Evolutionary conservation across 257 asterid species (phyloP).

Genomic region (Henckelia pumila): DNA sequence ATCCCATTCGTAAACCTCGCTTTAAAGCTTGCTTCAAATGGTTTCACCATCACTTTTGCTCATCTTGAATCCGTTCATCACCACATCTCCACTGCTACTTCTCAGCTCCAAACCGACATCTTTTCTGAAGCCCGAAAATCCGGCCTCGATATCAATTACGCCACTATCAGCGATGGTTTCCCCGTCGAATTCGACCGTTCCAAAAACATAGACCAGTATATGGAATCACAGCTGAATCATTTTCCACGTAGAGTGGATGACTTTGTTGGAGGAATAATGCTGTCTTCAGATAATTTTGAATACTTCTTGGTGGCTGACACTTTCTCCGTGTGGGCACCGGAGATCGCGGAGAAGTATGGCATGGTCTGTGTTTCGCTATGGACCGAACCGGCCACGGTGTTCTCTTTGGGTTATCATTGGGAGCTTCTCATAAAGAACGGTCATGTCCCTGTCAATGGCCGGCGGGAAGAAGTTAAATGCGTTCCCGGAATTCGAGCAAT

Average conservation of each 20-base stretch:
- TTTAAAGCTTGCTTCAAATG: constrained; percentile 20
- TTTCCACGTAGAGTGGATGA: too few species aligned
- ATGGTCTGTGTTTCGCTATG: neutral
- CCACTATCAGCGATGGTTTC: too few species aligned
- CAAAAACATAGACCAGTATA: too few species aligned
- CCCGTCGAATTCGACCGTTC: too few species aligned
- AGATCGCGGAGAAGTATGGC: neutral
- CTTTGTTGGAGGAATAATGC: too few species aligned
- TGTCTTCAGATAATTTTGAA: too few species aligned
- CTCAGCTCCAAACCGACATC: neutral
- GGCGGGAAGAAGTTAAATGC: constrained; percentile 23
- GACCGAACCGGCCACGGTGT: constrained; percentile 36
- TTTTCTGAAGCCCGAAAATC: too few species aligned
- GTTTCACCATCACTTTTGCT: constrained; percentile 21
- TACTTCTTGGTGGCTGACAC: too few species aligned
- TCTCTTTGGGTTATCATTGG: constrained; percentile 35
- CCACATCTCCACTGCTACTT: neutral
- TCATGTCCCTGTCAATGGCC: constrained; percentile 22
- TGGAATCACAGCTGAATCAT: too few species aligned
- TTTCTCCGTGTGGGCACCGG: neutral
- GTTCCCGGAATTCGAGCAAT: constrained; percentile 28
- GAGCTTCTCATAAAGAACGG: constrained; percentile 39
- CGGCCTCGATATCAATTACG: too few species aligned
- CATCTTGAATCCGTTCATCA: constrained; percentile 11
- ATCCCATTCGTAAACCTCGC: constrained; percentile 26